phyloP scores from a whole-genome alignment of 352 stramenopile genomes.

The Globisporangium splendens region DNA sequence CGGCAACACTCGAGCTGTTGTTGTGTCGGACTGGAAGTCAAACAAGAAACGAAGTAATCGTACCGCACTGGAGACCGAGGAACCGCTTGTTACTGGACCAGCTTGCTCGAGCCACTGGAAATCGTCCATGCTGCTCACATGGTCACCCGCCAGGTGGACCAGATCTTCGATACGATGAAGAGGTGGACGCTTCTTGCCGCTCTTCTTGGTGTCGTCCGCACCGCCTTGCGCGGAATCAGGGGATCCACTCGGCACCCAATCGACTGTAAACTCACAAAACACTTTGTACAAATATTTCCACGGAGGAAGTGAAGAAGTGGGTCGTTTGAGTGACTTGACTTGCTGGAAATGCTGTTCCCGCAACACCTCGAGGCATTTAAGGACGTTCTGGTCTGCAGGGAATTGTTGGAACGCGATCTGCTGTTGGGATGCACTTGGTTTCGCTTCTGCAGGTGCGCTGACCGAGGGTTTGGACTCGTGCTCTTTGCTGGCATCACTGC shows the following conservation, averaged over 20 bases:
- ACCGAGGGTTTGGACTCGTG: neutral
- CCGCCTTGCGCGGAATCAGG: neutral
- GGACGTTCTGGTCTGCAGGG: slow-evolving; percentile 64
- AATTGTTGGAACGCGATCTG: slow-evolving; percentile 37
- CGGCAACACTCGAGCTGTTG: slow-evolving; percentile 8
- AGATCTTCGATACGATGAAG: slow-evolving; percentile 1
- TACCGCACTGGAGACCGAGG: slow-evolving; percentile 37
- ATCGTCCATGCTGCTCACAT: neutral
- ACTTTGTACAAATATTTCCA: slow-evolving; percentile 79
- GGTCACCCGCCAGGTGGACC: slow-evolving; percentile 1
- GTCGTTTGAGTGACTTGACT: neutral
- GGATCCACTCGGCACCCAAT: slow-evolving; percentile 29
- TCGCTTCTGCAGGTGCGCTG: slow-evolving; percentile 6
- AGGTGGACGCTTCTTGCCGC: slow-evolving; percentile 3
- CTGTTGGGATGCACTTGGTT: slow-evolving; percentile 14
- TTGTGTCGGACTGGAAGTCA: slow-evolving; percentile 26
- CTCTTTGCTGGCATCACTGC: slow-evolving; percentile 17
- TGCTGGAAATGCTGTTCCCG: slow-evolving; percentile 17
- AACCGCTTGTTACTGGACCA: neutral
- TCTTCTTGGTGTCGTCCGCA: slow-evolving; percentile 7
- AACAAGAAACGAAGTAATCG: slow-evolving; percentile 60
- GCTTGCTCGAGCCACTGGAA: slow-evolving; percentile 19
- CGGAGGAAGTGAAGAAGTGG: slow-evolving; percentile 26
- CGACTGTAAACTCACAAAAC: slow-evolving; percentile 63
- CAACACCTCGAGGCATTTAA: slow-evolving; percentile 71